Base-by-base conservation (phyloP, 768 basidiomycete species). In the Botryobasidium botryosum region DNA sequence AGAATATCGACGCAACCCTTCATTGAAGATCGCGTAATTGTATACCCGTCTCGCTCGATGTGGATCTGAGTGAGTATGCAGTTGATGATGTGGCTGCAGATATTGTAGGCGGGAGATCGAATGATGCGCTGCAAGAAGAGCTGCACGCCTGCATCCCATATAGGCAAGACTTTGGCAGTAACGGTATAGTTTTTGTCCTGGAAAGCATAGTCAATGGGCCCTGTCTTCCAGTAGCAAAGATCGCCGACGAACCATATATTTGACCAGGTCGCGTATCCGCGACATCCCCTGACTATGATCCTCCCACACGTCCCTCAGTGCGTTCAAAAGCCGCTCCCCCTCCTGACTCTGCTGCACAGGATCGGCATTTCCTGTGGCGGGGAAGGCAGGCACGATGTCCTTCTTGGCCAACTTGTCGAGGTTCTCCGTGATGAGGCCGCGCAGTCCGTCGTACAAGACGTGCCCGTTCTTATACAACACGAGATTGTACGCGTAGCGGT, bases 401-500 rank as follows among this genome's bases (percentile, higher is more conserved):
- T 77, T 70, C 38, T 69, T 62, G 2, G 88, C 87, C 32, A 96
- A 73, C 35, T 68, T 64, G 43, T 87, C 76, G 29, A 99, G 71
- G 56, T 99, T 85, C 53, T 84, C 77, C 8, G 71, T 65, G 35
- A 99, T 74, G 26, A 97, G 74, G 37, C 69, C 62, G 46, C 68
- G 77, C 35, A 92, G 75, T 4, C 90, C 91, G 28, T 77, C 75
- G 62, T 97, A 97, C 20, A 99, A 67, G 62, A 71, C 74, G 46
- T 79, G 77, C 2, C 87, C 88, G 43, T 79, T 71, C 58, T 83
- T 85, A 56, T 79, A 71, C 3, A 94, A 71, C 4, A 94, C 90
- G 72, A 97, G 77, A 57, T 90, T 88, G 63, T 94, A 94, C 17
- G 80, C 87, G 59, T 82, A 88, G 35, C 92, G 73, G 59, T 94